Evolutionary conservation across 306 rosid genomes (phyloP), one percentile per base, ranked within the genome.

Genomic region (Prunus dulcis): DNA sequence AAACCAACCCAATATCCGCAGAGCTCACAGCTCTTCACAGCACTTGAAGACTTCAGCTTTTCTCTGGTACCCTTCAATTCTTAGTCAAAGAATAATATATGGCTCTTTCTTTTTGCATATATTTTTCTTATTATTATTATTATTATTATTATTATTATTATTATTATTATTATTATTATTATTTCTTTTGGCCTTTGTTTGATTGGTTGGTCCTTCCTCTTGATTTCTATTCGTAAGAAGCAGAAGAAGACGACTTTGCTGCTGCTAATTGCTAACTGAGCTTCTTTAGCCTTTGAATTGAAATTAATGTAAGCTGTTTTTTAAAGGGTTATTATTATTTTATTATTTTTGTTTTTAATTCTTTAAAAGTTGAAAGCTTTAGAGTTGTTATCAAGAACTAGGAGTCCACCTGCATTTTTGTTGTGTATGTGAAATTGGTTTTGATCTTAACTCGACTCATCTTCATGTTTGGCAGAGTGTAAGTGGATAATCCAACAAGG

Each of bases 381-480:
- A 6, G 19, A 6, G 41, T 30, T 62, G 67, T 17, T 62, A 62
- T 28, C 45, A 62, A 62, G 22, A 62, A 18, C 30, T 14, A 8
- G 12, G 67, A 7, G 67, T 1, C 14, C 27, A 7, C 55, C 15
- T 23, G 46, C 77, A 60, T 73, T 60, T 60, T 57, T 63, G 10
- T 56, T 56, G 67, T 57, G 55, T 72, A 9, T 57, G 60, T 15
- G 75, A 23, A 55, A 7, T 9, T 53, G 51, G 22, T 41, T 34
- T 57, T 25, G 77, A 61, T 61, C 56, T 73, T 10, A 47, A 22
- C 43, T 6, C 17, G 19, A 13, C 43, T 38, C 17, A 47, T 6
- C 17, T 73, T 19, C 61, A 47, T 73, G 7, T 61, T 72, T 78
- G 30, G 67, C 22, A 49, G 45, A 43, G 56, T 79, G 74, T 69